Conservation (phyloP, 345 rosid species). For the Brassica cretica region DNA sequence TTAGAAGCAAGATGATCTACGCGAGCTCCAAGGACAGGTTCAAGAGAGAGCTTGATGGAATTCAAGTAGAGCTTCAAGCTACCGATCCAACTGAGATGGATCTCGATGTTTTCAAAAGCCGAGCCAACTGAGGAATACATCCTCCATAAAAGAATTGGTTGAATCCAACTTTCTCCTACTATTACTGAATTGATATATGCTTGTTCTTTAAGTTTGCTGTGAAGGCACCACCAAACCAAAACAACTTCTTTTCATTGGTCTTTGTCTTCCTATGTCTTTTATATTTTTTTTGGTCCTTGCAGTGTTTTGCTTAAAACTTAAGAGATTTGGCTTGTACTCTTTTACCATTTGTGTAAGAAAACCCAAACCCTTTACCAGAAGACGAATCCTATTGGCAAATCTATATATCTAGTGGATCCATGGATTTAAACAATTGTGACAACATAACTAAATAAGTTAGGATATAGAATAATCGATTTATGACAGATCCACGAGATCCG, state of each 20-base stretch:
- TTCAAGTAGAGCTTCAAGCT: constrained; percentile 65
- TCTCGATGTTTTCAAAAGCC: constrained; percentile 55
- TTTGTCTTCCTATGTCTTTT: constrained; percentile 7
- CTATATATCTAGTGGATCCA: constrained; percentile 1
- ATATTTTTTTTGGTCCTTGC: constrained; percentile 8
- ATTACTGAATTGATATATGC: constrained; percentile 26
- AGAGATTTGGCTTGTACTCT: constrained; percentile 32
- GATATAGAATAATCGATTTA: not conserved
- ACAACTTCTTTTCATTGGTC: constrained; percentile 41
- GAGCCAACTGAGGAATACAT: constrained; percentile 40
- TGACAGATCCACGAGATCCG: not conserved
- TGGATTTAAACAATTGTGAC: not conserved
- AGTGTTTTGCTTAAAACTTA: constrained; percentile 20
- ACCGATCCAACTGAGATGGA: constrained; percentile 69
- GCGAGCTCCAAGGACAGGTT: constrained; percentile 68
- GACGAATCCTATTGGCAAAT: constrained; percentile 7
- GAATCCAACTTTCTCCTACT: constrained; percentile 16
- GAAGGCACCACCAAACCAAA: constrained; percentile 37
- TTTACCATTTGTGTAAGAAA: constrained; percentile 29
- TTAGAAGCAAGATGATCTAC: constrained; percentile 68
- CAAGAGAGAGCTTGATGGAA: constrained; percentile 60
- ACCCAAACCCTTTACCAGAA: constrained; percentile 16
- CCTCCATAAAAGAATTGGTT: not conserved
- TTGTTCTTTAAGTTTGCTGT: constrained; percentile 35
- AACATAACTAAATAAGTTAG: not conserved